Evolutionary conservation across 2,329 filamentous ascomycete species (phyloP), one percentile per base, ranked within the genome.

Genomic region (Davidsoniella virescens): DNA sequence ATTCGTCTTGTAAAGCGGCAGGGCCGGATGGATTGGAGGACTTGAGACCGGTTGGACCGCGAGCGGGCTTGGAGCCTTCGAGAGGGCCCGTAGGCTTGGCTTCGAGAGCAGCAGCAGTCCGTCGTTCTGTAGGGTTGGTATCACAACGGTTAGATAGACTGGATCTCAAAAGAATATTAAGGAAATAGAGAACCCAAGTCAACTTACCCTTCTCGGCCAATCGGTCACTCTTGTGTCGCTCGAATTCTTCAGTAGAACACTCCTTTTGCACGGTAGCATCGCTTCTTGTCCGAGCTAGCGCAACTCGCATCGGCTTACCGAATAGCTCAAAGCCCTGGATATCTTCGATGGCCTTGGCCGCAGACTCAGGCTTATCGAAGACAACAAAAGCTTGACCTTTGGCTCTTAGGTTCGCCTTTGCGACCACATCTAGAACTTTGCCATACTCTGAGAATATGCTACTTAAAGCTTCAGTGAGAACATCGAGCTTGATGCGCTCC

Each of bases 381-480:
- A 96, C 87, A 46, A 98, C 69, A 62, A 98, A 98, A 0, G 92
- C 92, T 67, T 98, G 92, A 10, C 92, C 92, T 63, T 93, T 95
- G 41, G 87, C 85, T 63, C 85, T 88, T 26, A 96, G 66, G 64
- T 93, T 95, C 56, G 78, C 86, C 70, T 94, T 94, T 42, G 85
- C 85, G 53, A 94, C 76, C 47, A 94, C 77, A 55, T 94, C 87
- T 58, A 94, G 67, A 54, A 94, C 78, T 52, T 71, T 80, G 55
- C 92, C 92, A 65, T 92, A 95, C 64, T 94, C 85, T 55, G 80
- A 80, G 67, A 96, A 96, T 59, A 96, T 73, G 55, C 81, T 78
- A 18, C 67, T 69, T 14, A 98, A 73, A 0, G 84, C 76, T 56
- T 82, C 75, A 56, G 81, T 84, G 49, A 96, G 72, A 8, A 77